These are phyloP conservation scores for Eucalyptus erythrocorys DNA, from an alignment of 345 rosid species.

Conservation along the genomic window DNA sequence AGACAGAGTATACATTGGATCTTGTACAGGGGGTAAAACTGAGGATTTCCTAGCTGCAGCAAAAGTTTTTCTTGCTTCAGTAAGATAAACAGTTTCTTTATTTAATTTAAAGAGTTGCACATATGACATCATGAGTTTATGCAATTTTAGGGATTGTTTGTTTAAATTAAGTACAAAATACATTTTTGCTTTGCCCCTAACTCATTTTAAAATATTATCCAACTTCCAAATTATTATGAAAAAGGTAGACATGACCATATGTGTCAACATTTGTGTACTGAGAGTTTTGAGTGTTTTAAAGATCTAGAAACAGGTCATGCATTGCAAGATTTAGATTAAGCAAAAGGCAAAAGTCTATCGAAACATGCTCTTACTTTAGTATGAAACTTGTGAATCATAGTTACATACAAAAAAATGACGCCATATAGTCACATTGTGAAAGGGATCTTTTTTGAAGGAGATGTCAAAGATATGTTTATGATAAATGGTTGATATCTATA, in stretches of 20 bases:
- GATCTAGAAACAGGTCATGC: background rate
- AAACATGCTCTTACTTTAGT: background rate
- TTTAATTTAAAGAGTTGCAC: background rate
- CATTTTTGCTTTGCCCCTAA: background rate
- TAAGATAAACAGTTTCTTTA: conserved; percentile 11
- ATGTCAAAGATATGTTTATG: background rate
- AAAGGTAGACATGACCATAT: background rate
- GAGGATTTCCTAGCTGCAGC: conserved; percentile 96
- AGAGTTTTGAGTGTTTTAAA: background rate
- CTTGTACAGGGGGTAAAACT: conserved; percentile 98
- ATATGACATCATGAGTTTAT: background rate
- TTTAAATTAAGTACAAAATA: background rate
- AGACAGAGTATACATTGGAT: conserved; percentile 96
- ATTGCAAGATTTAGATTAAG: background rate
- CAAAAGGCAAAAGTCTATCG: background rate
- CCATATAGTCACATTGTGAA: background rate
- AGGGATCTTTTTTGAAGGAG: background rate
- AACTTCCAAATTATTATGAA: background rate
- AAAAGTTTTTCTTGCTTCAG: conserved; percentile 72
- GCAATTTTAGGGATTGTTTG: background rate
- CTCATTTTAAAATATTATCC: background rate
- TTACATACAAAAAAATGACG: background rate
- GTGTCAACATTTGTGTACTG: background rate
- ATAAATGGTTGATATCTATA: background rate
- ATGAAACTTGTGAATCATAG: background rate